Percentiles rank a stretch among this genome's conserved stretches.
Evolutionary conservation across 495 filamentous ascomycete genomes (phyloP).

Genomic region (Parmelia sp.): DNA sequence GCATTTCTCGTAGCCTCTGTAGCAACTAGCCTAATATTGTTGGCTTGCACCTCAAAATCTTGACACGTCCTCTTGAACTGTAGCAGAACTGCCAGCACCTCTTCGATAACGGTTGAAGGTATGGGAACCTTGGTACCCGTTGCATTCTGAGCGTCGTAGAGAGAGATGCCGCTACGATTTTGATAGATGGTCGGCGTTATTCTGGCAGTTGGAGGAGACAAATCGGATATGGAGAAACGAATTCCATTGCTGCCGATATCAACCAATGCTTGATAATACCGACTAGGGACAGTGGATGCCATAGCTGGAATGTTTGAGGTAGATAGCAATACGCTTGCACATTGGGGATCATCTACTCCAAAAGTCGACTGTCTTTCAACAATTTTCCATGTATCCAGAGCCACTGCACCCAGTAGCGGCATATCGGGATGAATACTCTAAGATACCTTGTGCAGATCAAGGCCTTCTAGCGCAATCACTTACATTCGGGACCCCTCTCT

Average conservation of each 20-base stretch:
- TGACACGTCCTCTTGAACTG: constrained; percentile 70
- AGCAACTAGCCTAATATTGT: constrained; percentile 67
- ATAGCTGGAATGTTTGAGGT: background rate
- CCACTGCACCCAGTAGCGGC: background rate
- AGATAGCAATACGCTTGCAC: background rate
- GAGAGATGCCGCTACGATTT: constrained; percentile 71
- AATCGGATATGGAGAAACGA: constrained; percentile 81
- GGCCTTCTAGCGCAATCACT: background rate
- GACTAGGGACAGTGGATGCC: background rate
- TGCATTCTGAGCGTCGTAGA: constrained; percentile 77
- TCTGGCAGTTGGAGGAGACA: constrained; percentile 61
- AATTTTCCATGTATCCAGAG: background rate
- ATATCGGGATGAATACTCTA: too few relatives aligned
- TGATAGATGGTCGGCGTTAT: constrained; percentile 71
- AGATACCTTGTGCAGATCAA: too few relatives aligned
- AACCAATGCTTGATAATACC: constrained; percentile 45
- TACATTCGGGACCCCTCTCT: too few relatives aligned
- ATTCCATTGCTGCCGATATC: constrained; percentile 91
- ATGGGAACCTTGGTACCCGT: constrained; percentile 49
- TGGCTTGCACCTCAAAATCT: constrained; percentile 56
- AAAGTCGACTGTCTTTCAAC: background rate
- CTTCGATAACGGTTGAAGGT: constrained; percentile 51
- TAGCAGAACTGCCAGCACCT: constrained; percentile 56
- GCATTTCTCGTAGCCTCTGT: constrained; percentile 87
- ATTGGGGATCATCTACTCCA: too few relatives aligned